Base-by-base conservation (phyloP, 441 rosid genomes). In the Adansonia madagascariensis region DNA sequence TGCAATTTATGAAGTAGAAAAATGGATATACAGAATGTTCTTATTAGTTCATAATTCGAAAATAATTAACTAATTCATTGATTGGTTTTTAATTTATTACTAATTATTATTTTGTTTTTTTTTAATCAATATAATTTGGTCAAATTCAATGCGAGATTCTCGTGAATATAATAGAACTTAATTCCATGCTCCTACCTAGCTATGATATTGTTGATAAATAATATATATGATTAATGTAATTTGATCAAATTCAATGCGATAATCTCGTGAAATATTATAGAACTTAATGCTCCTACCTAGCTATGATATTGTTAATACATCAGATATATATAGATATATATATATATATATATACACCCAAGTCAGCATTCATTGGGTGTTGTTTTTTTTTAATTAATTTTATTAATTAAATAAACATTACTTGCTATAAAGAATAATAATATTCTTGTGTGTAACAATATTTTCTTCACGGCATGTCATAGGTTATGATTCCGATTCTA, bases 401-500 rank as follows among this genome's bases (percentile, higher is more conserved):
- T 2, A 35, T 35, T 35, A 52, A 50, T 14, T 47, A 47, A 10
- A 52, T 43, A 43, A 52, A 52, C 8, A 52, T 11, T 43, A 52
- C 53, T 49, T 49, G n/a, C n/a, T 1, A 2, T 14, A 11, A 18
- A 56, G 4, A 35, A 35, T 35, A 35, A 35, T 35, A 59, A 20
- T 1, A 56, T 18, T 18, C 61, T 56, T 18, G 61, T 20, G 22
- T 7, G 18, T 0, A n/a, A 35, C 3, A 17, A 56, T 56, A 56
- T 56, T 17, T 56, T 56, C 27, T 56, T 18, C 11, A 53, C 8
- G 27, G 24, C 24, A n/a, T 44, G 46, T 65, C 10, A 65, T 52
- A 56, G 22, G 11, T 68, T 15, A 65, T 75, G 84, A 84, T 83
- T 82, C 88, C 64, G 74, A 73, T 83, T 82, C 84, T 83, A 77